Base-by-base conservation (phyloP, 352 stramenopile genomes). In the Phytophthora melonis region DNA sequence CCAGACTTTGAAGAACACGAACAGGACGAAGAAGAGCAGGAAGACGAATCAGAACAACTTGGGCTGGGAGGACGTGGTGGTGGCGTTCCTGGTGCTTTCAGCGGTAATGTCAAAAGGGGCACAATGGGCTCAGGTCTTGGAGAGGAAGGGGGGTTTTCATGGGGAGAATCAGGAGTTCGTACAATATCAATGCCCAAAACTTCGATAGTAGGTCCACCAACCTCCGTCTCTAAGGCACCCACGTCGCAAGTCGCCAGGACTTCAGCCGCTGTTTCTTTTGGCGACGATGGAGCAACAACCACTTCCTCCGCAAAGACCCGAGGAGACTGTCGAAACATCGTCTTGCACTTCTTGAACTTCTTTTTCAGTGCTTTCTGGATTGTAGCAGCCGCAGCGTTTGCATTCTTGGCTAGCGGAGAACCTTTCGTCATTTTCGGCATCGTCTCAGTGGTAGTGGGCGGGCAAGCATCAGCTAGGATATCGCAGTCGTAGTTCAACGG, bases 301-400 rank as follows among this genome's bases (percentile, higher is more conserved):
- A 66, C 23, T 68, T 86, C 72, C n/a, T 81, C 77, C 3, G 65
- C 74, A 9, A 86, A 79, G 5, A 90, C 70, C 21, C 79, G 78
- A 14, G 80, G 77, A 8, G 83, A 86, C 58, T 84, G 72, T 10
- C 83, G 78, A 25, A 88, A 80, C 43, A 87, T 70, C 54, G 79
- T 81, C 23, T 79, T 74, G 36, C 74, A 81, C 34, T 77, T 66
- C 59, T 72, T 80, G 49, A 72, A 82, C 9, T 73, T 80, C 68
- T 81, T 80, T 58, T 85, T 86, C 56, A 90, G 18, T 5, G 77
- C 82, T 21, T 83, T 80, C 25, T 88, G 80, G 18, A 90, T 88
- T 3, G 74, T 90, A 11, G 25, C 47, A 0, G 82, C 82, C 2
- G 82, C 80, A 19, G 63, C 70, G 14, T 85, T 67, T 7, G 57